These are phyloP conservation scores for Choiromyces venosus DNA, from an alignment of 495 filamentous ascomycete genomes.

Conservation along the genomic window DNA sequence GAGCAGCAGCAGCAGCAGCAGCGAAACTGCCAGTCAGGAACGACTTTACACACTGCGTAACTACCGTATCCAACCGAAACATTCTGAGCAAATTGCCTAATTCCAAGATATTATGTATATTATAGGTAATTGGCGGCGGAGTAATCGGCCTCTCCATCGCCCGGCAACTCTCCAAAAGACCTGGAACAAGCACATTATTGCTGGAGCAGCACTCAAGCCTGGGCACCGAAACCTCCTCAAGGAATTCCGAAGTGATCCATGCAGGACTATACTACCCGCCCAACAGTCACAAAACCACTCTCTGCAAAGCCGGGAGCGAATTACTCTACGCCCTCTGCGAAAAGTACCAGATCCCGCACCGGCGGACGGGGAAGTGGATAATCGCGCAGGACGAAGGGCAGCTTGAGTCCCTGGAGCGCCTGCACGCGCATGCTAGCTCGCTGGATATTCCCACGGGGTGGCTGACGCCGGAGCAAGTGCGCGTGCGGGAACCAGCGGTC, in stretches of 20 bases:
- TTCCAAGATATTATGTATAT: not conserved
- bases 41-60: slow-evolving; percentile 32
- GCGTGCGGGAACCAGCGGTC: slow-evolving; percentile 65
- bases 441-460: slow-evolving; percentile 71
- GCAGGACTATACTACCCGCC: slow-evolving; percentile 88
- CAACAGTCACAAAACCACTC: slow-evolving; percentile 67
- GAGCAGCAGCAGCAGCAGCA: not conserved
- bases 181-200: slow-evolving; percentile 62
- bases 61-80: not conserved
- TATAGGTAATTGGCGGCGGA: slow-evolving; percentile 77
- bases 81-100: not conserved
- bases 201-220: slow-evolving; percentile 72
- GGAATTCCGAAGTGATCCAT: slow-evolving; percentile 96
- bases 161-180: slow-evolving; percentile 61
- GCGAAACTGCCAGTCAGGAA: slow-evolving; percentile 1
- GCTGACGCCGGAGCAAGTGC: slow-evolving; percentile 57
- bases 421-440: slow-evolving; percentile 61
- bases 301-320: slow-evolving; percentile 71
- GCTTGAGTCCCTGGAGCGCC: slow-evolving; percentile 57
- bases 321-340: slow-evolving; percentile 76
- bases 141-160: slow-evolving; percentile 90
- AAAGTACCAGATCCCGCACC: slow-evolving; percentile 60
- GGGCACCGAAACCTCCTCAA: slow-evolving; percentile 85
- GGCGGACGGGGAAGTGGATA: slow-evolving; percentile 78
- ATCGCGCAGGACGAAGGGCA: slow-evolving; percentile 75